Percentiles rank a stretch among this genome's conserved stretches.
Evolutionary conservation across 2,329 filamentous ascomycete genomes (phyloP).

Genomic region (Fusarium virguliforme): DNA sequence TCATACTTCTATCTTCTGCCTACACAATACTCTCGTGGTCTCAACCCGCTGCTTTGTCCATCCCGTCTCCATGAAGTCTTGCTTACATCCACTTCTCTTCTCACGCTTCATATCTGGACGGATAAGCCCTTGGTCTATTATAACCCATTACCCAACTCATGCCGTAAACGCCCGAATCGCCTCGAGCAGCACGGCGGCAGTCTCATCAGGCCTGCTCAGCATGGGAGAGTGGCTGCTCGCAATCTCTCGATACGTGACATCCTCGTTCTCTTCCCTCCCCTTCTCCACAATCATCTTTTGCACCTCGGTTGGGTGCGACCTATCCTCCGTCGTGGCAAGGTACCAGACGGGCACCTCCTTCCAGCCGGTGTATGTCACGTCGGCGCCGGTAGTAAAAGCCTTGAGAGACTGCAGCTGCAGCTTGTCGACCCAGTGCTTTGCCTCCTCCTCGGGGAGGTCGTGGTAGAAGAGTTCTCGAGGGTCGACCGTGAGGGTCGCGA

Average conservation of each 20-base stretch:
- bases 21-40: too few relatives aligned
- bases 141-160: neutral
- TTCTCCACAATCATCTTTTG: conserved; percentile 59
- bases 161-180: conserved; percentile 41
- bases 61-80: too few relatives aligned
- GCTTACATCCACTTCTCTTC: too few relatives aligned
- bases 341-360: conserved; percentile 65
- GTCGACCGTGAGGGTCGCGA: conserved; percentile 58
- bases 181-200: conserved; percentile 56
- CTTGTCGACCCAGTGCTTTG: conserved; percentile 59
- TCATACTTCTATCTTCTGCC: too few relatives aligned
- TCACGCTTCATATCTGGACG: too few relatives aligned
- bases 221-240: conserved; percentile 66
- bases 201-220: conserved; percentile 62
- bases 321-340: conserved; percentile 61
- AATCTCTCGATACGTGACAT: conserved; percentile 60
- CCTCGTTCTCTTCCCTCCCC: conserved; percentile 58
- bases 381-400: conserved; percentile 62
- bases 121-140: too few relatives aligned
- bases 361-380: conserved; percentile 64
- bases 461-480: conserved; percentile 65
- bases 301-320: conserved; percentile 57
- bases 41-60: too few relatives aligned
- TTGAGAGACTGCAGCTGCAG: conserved; percentile 62
- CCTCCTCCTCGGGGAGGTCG: conserved; percentile 63